These are phyloP conservation scores for Globisporangium cederbergense DNA, from an alignment of 352 stramenopile species.

Conservation along the genomic window DNA sequence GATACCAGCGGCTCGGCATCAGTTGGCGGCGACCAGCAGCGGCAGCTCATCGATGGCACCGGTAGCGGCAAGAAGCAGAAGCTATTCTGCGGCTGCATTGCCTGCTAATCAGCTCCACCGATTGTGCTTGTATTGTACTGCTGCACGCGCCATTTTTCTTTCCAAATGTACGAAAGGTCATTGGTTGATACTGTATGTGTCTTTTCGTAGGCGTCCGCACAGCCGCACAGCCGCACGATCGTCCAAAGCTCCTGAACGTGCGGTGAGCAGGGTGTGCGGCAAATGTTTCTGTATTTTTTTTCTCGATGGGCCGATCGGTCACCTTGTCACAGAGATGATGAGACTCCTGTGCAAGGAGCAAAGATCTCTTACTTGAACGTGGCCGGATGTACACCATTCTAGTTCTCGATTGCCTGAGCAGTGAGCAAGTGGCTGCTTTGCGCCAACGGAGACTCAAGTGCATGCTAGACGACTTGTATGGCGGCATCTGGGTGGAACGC, in stretches of 20 bases:
- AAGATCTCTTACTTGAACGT: neutral
- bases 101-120: constrained; percentile 33
- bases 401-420: neutral
- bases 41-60: constrained; percentile 21
- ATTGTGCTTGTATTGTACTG: neutral
- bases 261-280: neutral
- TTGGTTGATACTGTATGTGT: neutral
- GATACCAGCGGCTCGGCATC: constrained; percentile 21
- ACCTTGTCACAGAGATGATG: no score
- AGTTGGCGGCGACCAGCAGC: constrained; percentile 18
- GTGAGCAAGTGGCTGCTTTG: neutral
- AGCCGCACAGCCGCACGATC: neutral
- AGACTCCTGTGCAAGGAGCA: no score
- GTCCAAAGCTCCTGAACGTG: neutral
- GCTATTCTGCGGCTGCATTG: constrained; percentile 71
- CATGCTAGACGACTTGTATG: neutral
- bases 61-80: constrained; percentile 38
- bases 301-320: no score
- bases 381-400: neutral
- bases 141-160: constrained; percentile 1
- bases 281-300: neutral
- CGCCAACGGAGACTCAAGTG: neutral
- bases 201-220: neutral
- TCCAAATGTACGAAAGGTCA: neutral
- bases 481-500: neutral